Conservation (phyloP, 192 early-diverging fungal genomes). For the Backusella psychrophila region DNA sequence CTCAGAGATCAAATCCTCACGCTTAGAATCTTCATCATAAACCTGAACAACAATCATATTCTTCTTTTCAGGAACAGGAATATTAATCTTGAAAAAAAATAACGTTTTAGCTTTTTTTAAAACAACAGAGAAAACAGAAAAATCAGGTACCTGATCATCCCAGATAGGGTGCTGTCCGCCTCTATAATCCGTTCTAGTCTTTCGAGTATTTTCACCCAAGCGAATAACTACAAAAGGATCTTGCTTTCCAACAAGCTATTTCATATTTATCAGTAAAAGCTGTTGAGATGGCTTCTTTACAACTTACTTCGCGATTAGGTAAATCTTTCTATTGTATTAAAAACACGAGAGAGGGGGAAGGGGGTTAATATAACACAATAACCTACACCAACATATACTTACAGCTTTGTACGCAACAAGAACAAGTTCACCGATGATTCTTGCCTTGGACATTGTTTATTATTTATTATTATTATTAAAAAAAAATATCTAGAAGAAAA, state of each 20-base stretch:
- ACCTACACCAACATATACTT: slow-evolving; percentile 1
- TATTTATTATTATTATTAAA: neutral
- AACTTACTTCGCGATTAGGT: slow-evolving; percentile 37
- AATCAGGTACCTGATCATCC: slow-evolving; percentile 51
- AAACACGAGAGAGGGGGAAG: neutral
- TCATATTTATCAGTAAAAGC: neutral
- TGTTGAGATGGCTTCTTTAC: neutral
- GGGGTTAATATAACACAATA: neutral
- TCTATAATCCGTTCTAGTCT: slow-evolving; percentile 48
- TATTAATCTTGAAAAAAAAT: slow-evolving; percentile 31
- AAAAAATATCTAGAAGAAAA: neutral
- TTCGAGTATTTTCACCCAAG: slow-evolving; percentile 42
- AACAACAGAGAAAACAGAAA: neutral
- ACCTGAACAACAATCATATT: slow-evolving; percentile 42
- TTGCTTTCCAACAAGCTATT: slow-evolving; percentile 49
- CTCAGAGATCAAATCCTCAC: slow-evolving; percentile 53
- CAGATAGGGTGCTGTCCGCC: slow-evolving; percentile 56
- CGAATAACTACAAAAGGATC: slow-evolving; percentile 53
- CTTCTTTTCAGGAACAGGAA: slow-evolving; percentile 43
- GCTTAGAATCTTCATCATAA: slow-evolving; percentile 53
- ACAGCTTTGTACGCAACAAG: slow-evolving; percentile 40
- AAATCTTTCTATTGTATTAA: slow-evolving; percentile 33
- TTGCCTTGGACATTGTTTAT: slow-evolving; percentile 23
- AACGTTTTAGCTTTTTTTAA: neutral
- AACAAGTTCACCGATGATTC: slow-evolving; percentile 35